Percentiles rank a stretch among this genome's conserved stretches.
These are phyloP conservation scores for Allium fistulosum DNA, from an alignment of 106 monocot genomes.

Conservation along the genomic window DNA sequence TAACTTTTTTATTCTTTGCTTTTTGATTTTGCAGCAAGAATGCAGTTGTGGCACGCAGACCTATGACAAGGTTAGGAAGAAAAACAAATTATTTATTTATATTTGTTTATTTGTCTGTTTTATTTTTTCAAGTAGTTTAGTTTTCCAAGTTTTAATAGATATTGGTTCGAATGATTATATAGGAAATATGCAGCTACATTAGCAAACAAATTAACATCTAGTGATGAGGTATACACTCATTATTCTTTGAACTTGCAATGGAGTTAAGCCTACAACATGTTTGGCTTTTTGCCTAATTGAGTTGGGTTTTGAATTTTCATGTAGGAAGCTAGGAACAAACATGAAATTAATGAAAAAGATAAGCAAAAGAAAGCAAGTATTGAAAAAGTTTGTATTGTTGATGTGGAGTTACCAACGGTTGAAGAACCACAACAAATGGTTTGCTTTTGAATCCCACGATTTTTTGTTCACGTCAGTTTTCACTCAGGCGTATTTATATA, in stretches of 20 bases:
- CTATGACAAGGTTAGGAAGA: conserved; percentile 64
- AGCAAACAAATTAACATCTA: conserved; percentile 36
- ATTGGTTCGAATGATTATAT: conserved; percentile 7
- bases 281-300: neutral
- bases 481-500: neutral
- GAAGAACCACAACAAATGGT: conserved; percentile 48
- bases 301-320: neutral
- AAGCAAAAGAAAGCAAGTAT: conserved; percentile 23
- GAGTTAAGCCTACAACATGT: neutral
- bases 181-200: conserved; percentile 71
- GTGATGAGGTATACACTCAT: conserved; percentile 30
- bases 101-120: neutral
- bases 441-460: neutral
- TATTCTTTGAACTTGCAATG: neutral
- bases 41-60: conserved; percentile 21
- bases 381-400: conserved; percentile 18
- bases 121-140: neutral
- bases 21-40: conserved; percentile 30
- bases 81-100: neutral
- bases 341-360: conserved; percentile 31
- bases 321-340: conserved; percentile 5
- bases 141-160: neutral
- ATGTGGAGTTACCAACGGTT: conserved; percentile 43
- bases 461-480: neutral
- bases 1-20: neutral